Evolutionary conservation across 306 rosid genomes (phyloP), one percentile per base, ranked within the genome.

Genomic region (Medicago truncatula): DNA sequence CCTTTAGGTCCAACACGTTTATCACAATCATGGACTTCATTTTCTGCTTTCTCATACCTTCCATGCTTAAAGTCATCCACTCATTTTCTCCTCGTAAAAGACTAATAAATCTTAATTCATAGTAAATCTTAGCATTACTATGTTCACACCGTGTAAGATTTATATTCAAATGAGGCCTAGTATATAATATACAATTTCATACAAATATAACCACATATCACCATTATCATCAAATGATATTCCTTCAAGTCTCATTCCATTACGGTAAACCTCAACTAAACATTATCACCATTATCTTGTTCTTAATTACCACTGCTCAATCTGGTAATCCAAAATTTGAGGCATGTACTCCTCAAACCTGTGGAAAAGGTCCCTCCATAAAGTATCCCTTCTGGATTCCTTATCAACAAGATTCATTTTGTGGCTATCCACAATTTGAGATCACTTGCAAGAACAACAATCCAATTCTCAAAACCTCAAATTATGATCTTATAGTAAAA

Each of bases 361-460:
- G 94, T 73, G 91, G 90, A 44, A 70, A 57, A 71, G 92, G 92
- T 7, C 89, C 87, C 2, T 20, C 38, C 13, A 83, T 90, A 17
- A 85, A 86, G 66, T 93, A 86, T 70, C 96, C 96, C 5, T 90
- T 93, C 46, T 82, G 96, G 94, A 77, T 86, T 78, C 74, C 85
- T 67, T 46, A 75, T 57, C 70, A 74, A 17, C 88, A 88, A 9
- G 77, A 66, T 16, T n/a, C 86, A 54, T 87, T 76, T 62, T 87
- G 95, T 74, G 96, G 95, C 70, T 25, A 70, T 56, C 88, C 87
- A 1, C 73, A 76, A 70, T 93, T 90, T 81, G 75, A 70, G 66
- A 71, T 93, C 43, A 53, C 69, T 68, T 89, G 96, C 83, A 58
- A 18, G 1, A 15, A 83, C 10, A 73, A 71, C 41, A 76, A 79